Evolutionary conservation across 805 yeast species (phyloP).

Genomic region (Wickerhamiella brachini): DNA sequence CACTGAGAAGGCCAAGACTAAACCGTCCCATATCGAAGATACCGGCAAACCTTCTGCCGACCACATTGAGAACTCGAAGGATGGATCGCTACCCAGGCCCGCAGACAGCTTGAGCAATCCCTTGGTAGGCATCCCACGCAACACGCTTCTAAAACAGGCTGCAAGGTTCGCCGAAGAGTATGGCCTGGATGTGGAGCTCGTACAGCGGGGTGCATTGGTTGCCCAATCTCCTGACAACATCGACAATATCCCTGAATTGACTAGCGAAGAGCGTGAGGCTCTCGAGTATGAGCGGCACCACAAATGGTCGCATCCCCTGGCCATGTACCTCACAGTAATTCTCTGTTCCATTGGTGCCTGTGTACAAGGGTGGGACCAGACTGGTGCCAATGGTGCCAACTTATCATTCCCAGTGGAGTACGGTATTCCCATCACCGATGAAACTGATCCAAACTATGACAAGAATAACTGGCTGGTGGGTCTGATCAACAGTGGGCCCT

Average conservation of each 20-base stretch:
- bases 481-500: constrained; percentile 49
- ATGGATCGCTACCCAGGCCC: not conserved
- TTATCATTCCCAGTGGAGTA: constrained; percentile 36
- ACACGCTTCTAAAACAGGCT: constrained; percentile 17
- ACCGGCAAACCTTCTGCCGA: not conserved
- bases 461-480: constrained; percentile 33
- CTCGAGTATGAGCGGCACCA: constrained; percentile 33
- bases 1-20: not conserved
- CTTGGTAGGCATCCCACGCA: constrained; percentile 13
- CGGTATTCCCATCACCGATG: constrained; percentile 22
- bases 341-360: constrained; percentile 54
- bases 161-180: constrained; percentile 13
- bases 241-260: constrained; percentile 14
- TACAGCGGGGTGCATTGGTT: constrained; percentile 36
- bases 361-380: constrained; percentile 62
- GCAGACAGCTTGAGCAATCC: constrained; percentile 14
- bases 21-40: not conserved
- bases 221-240: constrained; percentile 31
- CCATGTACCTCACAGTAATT: constrained; percentile 35
- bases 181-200: constrained; percentile 11
- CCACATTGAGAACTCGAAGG: not conserved
- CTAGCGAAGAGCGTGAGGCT: constrained; percentile 21
- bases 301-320: constrained; percentile 31
- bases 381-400: constrained; percentile 54
- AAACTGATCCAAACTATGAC: constrained; percentile 13